Conservation (phyloP, 2,329 filamentous ascomycete genomes). For the Cladosporium oxysporum region DNA sequence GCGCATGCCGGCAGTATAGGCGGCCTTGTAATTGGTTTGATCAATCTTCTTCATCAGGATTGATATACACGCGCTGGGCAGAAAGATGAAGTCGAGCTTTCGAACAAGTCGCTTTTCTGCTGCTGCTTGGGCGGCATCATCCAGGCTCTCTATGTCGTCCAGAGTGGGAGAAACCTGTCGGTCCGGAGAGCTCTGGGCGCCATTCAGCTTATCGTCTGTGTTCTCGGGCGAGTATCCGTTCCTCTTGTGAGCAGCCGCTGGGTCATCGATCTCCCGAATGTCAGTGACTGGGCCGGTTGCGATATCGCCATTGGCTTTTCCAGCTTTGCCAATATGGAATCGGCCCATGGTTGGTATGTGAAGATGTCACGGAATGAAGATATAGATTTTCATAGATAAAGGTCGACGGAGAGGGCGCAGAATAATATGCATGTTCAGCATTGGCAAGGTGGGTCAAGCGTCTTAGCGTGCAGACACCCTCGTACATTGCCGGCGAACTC, state of each 20-base stretch:
- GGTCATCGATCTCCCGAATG: neutral
- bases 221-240: neutral
- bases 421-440: conserved; percentile 1
- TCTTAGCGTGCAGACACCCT: conserved; percentile 3
- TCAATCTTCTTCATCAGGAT: conserved; percentile 35
- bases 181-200: neutral
- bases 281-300: neutral
- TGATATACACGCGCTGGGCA: conserved; percentile 21
- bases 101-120: conserved; percentile 23
- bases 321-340: neutral
- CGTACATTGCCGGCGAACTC: neutral
- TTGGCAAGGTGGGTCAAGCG: neutral
- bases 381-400: neutral
- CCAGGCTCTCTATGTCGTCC: neutral
- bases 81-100: conserved; percentile 25
- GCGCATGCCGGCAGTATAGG: conserved; percentile 47
- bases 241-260: neutral
- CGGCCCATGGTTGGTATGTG: neutral
- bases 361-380: neutral
- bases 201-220: neutral
- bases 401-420: neutral
- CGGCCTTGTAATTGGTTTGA: conserved; percentile 45
- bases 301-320: neutral
- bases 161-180: conserved; percentile 1
- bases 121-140: neutral